phyloP scores from a whole-genome alignment of 192 early-diverging fungal genomes.

The Gonapodya sp. region DNA sequence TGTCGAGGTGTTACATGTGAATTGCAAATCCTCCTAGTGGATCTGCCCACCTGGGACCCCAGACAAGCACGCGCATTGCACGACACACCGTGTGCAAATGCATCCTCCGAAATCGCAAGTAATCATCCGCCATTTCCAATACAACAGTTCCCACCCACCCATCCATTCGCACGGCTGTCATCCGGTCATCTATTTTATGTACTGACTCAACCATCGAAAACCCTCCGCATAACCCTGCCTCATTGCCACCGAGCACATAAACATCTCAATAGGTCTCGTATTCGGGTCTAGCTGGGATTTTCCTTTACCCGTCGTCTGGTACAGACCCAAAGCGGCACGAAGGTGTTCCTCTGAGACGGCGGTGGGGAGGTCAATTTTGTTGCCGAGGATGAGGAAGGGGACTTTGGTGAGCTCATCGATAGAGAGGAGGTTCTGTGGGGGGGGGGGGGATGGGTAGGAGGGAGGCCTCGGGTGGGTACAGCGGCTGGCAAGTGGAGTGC shows the following conservation, averaged over 20 bases:
- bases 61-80: too few relatives aligned
- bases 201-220: constrained; percentile 14
- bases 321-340: constrained; percentile 74
- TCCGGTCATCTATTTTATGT: constrained; percentile 14
- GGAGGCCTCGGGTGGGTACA: too few relatives aligned
- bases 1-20: too few relatives aligned
- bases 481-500: neutral
- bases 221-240: constrained; percentile 97
- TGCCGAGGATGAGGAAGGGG: constrained; percentile 94
- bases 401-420: constrained; percentile 88
- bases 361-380: constrained; percentile 89
- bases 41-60: too few relatives aligned
- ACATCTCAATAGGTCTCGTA: constrained; percentile 94
- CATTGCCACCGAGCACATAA: constrained; percentile 99
- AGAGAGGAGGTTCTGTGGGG: constrained; percentile 64
- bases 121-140: too few relatives aligned
- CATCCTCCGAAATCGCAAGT: too few relatives aligned
- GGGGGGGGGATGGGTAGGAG: neutral
- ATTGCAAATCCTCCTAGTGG: too few relatives aligned
- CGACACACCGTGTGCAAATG: too few relatives aligned
- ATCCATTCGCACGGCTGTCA: too few relatives aligned
- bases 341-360: constrained; percentile 92
- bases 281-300: constrained; percentile 78
- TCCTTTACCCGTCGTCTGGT: constrained; percentile 98
- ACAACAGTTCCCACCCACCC: too few relatives aligned